Base-by-base conservation (phyloP, 257 asterid species). In the Nicotiana sylvestris region DNA sequence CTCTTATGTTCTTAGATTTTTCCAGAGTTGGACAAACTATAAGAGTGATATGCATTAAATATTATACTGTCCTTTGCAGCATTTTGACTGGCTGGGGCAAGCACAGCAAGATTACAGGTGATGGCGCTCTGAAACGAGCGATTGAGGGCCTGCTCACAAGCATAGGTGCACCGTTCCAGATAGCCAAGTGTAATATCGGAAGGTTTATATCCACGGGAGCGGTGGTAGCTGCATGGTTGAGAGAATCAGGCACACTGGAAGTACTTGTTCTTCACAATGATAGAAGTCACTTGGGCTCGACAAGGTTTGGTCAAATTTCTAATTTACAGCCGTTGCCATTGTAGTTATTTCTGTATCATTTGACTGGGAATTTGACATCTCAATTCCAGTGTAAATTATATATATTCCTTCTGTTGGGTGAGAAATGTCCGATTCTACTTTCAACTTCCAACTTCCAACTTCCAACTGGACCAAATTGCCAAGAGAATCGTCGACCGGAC, bases 41-140 rank as follows among this genome's bases (percentile, higher is more conserved):
- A 57, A 58, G 27, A 78, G 13, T 78, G 16, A 78, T 25, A n/a
- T 62, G 33, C 33, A 57, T 4, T 43, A 4, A 61, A 43, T 65
- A 39, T 9, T 13, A 16, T 5, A 70, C 53, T 62, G 61, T 33
- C 15, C 16, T 29, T 30, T 33, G 64, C 96, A 95, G 99, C 90
- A 95, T 95, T 72, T 88, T 94, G 86, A 95, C 99, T 1, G 99
- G 99, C 58, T 95, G 99, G 99, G 99, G 99, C 56, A 95, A 95
- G 89, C 99, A 95, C 91, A 95, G 99, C 93, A 95, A 95, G 82
- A 89, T 94, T 30, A 95, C 93, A 43, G 98, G 99, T 18, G 97
- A 92, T 62, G 94, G 98, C 8, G 89, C 96, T 0, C 91, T 95
- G 25, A 95, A 95, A 86, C 92, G 97, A 9, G 79, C 92, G 0